phyloP scores from a whole-genome alignment of 2,329 filamentous ascomycete species.

The Neurospora crassa region DNA sequence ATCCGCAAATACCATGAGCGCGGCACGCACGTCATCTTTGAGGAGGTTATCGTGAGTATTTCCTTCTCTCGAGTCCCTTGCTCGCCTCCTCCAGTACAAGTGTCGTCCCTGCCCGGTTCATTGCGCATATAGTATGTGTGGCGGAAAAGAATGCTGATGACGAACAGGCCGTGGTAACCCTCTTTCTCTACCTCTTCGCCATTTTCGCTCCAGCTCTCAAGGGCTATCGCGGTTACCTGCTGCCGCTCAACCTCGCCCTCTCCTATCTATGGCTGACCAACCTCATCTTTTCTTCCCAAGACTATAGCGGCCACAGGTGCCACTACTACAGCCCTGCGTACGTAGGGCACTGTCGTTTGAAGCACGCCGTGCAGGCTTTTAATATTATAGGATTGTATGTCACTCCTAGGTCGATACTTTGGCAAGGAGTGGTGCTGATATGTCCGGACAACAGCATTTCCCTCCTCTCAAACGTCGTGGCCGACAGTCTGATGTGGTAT shows the following conservation, averaged over 20 bases:
- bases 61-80: not conserved
- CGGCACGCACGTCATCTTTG: slow-evolving; percentile 12
- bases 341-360: slow-evolving; percentile 9
- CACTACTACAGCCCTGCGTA: slow-evolving; percentile 5
- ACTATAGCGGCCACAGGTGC: slow-evolving; percentile 14
- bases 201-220: slow-evolving; percentile 14
- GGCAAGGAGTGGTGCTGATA: not conserved
- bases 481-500: slow-evolving; percentile 16
- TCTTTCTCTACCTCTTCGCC: slow-evolving; percentile 16
- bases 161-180: slow-evolving; percentile 12
- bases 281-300: slow-evolving; percentile 17
- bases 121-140: not conserved
- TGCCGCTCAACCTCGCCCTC: slow-evolving; percentile 14
- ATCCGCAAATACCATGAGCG: slow-evolving; percentile 8
- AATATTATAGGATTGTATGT: slow-evolving; percentile 18
- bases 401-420: not conserved
- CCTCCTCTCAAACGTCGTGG: slow-evolving; percentile 14
- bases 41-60: slow-evolving; percentile 12
- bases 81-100: not conserved
- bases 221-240: slow-evolving; percentile 15
- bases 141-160: not conserved
- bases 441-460: slow-evolving; percentile 3
- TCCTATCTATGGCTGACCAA: slow-evolving; percentile 18
- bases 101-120: not conserved
- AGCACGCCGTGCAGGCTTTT: slow-evolving; percentile 16